Evolutionary conservation across 257 asterid genomes (phyloP).

Genomic region (Lithospermum erythrorhizon): DNA sequence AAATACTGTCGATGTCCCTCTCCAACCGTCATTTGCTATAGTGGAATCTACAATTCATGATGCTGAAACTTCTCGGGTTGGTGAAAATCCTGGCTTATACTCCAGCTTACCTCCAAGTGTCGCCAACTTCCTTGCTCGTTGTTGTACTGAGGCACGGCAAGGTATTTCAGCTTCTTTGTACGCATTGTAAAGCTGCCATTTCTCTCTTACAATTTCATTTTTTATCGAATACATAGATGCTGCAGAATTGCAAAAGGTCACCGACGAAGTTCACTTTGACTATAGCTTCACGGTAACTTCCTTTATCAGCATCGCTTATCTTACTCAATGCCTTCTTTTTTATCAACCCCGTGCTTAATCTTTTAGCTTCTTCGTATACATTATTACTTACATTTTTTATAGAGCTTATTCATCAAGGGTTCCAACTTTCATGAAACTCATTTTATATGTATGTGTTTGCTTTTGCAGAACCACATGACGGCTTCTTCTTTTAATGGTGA

Average conservation of each 20-base stretch:
- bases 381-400: too few species aligned
- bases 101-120: background rate
- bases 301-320: background rate
- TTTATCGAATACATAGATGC: background rate
- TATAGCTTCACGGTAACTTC: conserved; percentile 2
- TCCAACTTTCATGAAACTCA: background rate
- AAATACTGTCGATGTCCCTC: background rate
- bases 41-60: background rate
- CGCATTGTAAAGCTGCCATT: background rate
- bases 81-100: background rate
- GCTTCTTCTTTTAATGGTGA: conserved; percentile 14
- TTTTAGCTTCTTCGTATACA: too few species aligned
- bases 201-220: background rate
- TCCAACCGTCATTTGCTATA: conserved; percentile 1
- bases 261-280: conserved; percentile 4
- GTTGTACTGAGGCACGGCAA: background rate
- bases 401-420: background rate
- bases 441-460: background rate
- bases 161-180: conserved; percentile 5
- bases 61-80: conserved; percentile 3
- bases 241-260: conserved; percentile 1
- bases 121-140: background rate
- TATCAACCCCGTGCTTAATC: background rate
- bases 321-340: background rate
- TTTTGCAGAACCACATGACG: conserved; percentile 6